Base-by-base conservation (phyloP, 1,284 basidiomycete genomes). In the Pulveroboletus sp. region DNA sequence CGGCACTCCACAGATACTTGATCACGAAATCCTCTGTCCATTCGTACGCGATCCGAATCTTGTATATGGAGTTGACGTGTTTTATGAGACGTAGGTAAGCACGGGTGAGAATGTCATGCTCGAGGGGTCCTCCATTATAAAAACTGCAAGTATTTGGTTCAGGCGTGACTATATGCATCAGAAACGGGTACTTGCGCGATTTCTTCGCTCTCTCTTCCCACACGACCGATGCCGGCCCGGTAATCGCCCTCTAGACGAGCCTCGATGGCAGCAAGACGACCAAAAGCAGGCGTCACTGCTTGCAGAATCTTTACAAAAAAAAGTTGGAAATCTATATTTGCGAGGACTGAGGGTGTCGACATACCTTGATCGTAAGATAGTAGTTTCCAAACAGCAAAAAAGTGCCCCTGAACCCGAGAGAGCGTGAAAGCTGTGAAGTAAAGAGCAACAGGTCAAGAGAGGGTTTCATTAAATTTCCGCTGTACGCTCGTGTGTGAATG, bases 1-100 rank as follows among this genome's bases (percentile, higher is more conserved):
- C 87, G 1, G 93, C 94, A 24, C 91, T 94, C 94, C 94, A 96
- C 12, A 93, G 77, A 70, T 96, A 96, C 72, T 96, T 96, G 78
- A 96, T 94, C 11, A 96, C 89, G 63, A 92, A 93, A 76, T 96
- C 94, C 68, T 96, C 92, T 0, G 91, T 96, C 93, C 88, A 91
- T 65, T 92, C 89, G 67, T 93, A 93, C 1, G 86, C 86, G 50
- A 92, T 91, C 25, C 90, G 85, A 48, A 91, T 89, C 87, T 94
- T 95, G 80, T 94, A 95, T 57, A 98, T 94, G 0, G 86, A 89
- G 68, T 96, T 95, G 58, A 97, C 84, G 64, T 99, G 96, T 64
- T 85, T 87, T 61, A 96, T 91, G 17, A 98, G 76, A 44, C 85
- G 80, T 61, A 90, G 72, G 70, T 96, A 98, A 1, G 94, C 89